phyloP scores from a whole-genome alignment of 2,329 filamentous ascomycete species.

The Ophiosphaerella narmari region DNA sequence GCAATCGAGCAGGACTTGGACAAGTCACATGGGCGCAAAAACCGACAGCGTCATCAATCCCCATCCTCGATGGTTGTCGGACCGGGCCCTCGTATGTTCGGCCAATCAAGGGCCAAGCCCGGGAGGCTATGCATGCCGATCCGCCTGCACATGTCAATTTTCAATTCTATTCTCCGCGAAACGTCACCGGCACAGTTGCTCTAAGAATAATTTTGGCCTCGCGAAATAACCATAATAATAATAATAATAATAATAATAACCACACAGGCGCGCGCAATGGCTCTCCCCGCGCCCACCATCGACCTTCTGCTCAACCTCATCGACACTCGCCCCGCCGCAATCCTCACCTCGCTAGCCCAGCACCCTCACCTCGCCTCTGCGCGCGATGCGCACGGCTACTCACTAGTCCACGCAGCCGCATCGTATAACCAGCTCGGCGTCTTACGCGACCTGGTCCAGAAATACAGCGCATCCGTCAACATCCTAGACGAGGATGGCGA shows the following conservation, averaged over 20 bases:
- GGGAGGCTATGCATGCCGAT: neutral
- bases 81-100: too few species aligned
- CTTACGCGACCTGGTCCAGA: constrained; percentile 72
- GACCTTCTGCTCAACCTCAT: constrained; percentile 62
- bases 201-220: neutral
- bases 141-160: neutral
- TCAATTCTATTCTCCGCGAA: constrained; percentile 4
- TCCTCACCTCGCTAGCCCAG: constrained; percentile 74
- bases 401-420: constrained; percentile 86
- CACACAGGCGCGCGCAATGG: constrained; percentile 18
- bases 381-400: constrained; percentile 93
- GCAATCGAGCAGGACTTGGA: neutral
- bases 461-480: constrained; percentile 79
- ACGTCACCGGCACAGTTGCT: constrained; percentile 1
- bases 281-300: constrained; percentile 47
- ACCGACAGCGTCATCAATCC: too few species aligned
- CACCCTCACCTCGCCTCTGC: constrained; percentile 75
- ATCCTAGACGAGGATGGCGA: constrained; percentile 89
- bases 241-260: too few species aligned
- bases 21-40: too few species aligned
- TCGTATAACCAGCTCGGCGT: constrained; percentile 89
- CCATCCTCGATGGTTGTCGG: too few species aligned
- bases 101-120: neutral
- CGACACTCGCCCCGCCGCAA: constrained; percentile 75
- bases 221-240: too few species aligned